Evolutionary conservation across 495 filamentous ascomycete genomes (phyloP).

Genomic region (Penicillium silybi): DNA sequence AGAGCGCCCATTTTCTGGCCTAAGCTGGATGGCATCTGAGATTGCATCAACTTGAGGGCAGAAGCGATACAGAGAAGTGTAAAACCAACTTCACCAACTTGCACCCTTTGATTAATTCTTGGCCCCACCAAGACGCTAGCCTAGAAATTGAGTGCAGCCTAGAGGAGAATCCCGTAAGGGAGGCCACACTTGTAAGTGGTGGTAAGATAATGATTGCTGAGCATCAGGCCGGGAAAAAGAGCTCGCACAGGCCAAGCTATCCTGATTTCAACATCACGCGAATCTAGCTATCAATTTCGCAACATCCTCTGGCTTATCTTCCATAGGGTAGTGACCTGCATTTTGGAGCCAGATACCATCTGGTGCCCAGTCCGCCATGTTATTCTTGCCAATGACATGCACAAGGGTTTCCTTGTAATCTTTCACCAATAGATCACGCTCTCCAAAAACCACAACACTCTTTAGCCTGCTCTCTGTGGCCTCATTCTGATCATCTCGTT

Average conservation of each 20-base stretch:
- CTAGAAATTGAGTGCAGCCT: too few relatives aligned
- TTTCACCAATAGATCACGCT: background rate
- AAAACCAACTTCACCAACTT: too few relatives aligned
- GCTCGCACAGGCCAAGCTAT: too few relatives aligned
- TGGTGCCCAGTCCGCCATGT: background rate
- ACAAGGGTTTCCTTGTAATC: constrained; percentile 1
- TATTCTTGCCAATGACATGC: background rate
- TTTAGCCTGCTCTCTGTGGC: background rate
- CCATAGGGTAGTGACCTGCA: constrained; percentile 1
- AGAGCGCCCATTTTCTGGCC: constrained; percentile 26
- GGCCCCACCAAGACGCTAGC: too few relatives aligned
- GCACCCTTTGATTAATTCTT: too few relatives aligned
- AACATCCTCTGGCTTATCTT: constrained; percentile 1
- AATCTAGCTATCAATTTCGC: constrained; percentile 1
- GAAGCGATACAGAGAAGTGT: too few relatives aligned
- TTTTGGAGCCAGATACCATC: constrained; percentile 1
- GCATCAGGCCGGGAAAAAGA: too few relatives aligned
- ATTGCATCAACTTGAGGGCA: constrained; percentile 16
- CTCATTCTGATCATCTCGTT: background rate
- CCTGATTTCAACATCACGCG: background rate
- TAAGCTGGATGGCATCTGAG: constrained; percentile 27
- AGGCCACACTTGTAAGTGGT: too few relatives aligned
- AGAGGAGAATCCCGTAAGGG: too few relatives aligned
- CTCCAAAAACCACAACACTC: background rate
- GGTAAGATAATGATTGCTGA: too few relatives aligned